A percentile compares a stretch with the other conserved stretches of the same genome.
These are phyloP conservation scores for Cyclotella kingstonii DNA, from an alignment of 108 stramenopile genomes.

Conservation along the genomic window DNA sequence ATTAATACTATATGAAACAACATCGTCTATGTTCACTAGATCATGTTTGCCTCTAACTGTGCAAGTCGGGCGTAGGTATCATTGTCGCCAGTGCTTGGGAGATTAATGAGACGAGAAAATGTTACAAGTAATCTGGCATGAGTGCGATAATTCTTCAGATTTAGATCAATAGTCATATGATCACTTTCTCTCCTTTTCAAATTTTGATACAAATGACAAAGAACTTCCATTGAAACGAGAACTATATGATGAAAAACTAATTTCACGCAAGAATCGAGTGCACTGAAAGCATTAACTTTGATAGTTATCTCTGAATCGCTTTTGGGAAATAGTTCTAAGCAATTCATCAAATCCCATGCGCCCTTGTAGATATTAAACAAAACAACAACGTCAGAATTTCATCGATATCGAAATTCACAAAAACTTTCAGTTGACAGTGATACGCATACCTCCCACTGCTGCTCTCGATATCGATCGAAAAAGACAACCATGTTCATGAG, in stretches of 20 bases:
- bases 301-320: slow-evolving; percentile 36
- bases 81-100: slow-evolving; percentile 25
- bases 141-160: slow-evolving; percentile 50
- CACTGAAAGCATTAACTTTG: slow-evolving; percentile 36
- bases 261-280: slow-evolving; percentile 31
- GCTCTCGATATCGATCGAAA: slow-evolving; percentile 50
- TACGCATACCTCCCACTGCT: slow-evolving; percentile 47
- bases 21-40: slow-evolving; percentile 21
- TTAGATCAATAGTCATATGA: slow-evolving; percentile 33
- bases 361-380: slow-evolving; percentile 3
- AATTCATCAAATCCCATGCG: slow-evolving; percentile 43
- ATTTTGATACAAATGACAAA: slow-evolving; percentile 41
- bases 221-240: slow-evolving; percentile 40
- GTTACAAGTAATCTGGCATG: slow-evolving; percentile 67
- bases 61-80: slow-evolving; percentile 41
- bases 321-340: slow-evolving; percentile 32
- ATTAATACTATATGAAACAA: too few species aligned
- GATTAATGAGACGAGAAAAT: slow-evolving; percentile 61
- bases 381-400: not conserved
- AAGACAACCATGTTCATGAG: slow-evolving; percentile 71
- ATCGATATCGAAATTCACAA: not conserved
- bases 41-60: slow-evolving; percentile 54
- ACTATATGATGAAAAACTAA: slow-evolving; percentile 46
- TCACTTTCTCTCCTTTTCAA: slow-evolving; percentile 14
- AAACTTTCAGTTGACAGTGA: not conserved